These are phyloP conservation scores for Rubia tinctorum DNA, from an alignment of 305 asterid genomes.

Conservation along the genomic window DNA sequence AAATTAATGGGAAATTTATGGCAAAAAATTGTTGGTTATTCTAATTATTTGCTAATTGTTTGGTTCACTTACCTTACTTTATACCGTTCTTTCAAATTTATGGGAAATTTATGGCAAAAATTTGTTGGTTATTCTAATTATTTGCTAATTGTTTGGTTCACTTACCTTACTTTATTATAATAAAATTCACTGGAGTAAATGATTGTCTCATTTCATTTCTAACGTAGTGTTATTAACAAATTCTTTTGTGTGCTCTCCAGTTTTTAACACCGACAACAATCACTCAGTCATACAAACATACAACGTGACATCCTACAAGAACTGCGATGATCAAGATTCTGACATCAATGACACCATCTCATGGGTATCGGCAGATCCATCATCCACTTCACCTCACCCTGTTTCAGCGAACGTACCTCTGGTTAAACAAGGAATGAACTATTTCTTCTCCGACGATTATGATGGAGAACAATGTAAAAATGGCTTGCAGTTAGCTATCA, in stretches of 20 bases:
- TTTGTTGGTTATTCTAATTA: no score
- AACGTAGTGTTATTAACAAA: no score
- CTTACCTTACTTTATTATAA: no score
- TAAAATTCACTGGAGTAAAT: no score
- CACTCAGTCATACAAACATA: slow-evolving; percentile 79
- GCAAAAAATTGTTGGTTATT: no score
- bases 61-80: no score
- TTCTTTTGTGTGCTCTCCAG: slow-evolving; percentile 30
- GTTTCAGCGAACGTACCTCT: slow-evolving; percentile 59
- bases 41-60: no score
- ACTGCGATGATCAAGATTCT: slow-evolving; percentile 46
- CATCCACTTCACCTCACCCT: slow-evolving; percentile 41
- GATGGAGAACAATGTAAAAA: slow-evolving; percentile 83
- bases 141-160: no score
- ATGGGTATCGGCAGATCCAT: slow-evolving; percentile 66
- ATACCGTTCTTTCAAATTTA: no score
- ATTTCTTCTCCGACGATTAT: slow-evolving; percentile 76
- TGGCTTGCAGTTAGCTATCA: slow-evolving; percentile 56
- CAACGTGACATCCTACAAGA: slow-evolving; percentile 55
- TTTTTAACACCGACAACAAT: slow-evolving; percentile 79
- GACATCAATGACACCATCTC: slow-evolving; percentile 53
- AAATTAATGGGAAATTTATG: no score
- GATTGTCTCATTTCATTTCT: no score
- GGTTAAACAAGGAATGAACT: slow-evolving; percentile 40
- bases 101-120: no score